Evolutionary conservation across 768 basidiomycete species (phyloP).

Genomic region (Neoboletus magnificus): DNA sequence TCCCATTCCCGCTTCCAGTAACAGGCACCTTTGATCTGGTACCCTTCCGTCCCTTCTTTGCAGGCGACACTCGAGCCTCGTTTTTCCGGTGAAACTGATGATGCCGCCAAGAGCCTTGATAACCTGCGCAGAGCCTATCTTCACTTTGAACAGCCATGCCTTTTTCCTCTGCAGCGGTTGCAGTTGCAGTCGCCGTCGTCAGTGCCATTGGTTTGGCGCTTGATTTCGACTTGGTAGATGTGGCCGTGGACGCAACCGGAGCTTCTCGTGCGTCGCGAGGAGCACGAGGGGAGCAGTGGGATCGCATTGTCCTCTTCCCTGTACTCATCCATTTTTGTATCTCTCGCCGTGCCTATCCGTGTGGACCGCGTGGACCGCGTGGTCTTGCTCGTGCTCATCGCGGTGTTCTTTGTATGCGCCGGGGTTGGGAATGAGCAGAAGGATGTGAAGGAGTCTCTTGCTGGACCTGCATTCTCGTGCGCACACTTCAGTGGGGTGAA

Average conservation of each 20-base stretch:
- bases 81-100: slow-evolving; percentile 34
- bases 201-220: neutral
- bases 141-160: slow-evolving; percentile 16
- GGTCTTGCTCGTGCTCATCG: slow-evolving; percentile 16
- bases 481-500: slow-evolving; percentile 13
- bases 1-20: slow-evolving; percentile 7
- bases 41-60: slow-evolving; percentile 23
- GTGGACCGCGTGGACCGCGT: slow-evolving; percentile 30
- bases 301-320: slow-evolving; percentile 35
- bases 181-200: neutral
- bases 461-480: slow-evolving; percentile 5
- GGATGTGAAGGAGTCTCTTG: slow-evolving; percentile 16
- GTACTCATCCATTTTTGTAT: slow-evolving; percentile 25
- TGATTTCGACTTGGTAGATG: slow-evolving; percentile 9
- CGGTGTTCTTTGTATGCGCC: slow-evolving; percentile 9
- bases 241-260: slow-evolving; percentile 9
- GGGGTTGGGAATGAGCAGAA: slow-evolving; percentile 10
- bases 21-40: slow-evolving; percentile 9
- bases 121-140: slow-evolving; percentile 35
- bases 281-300: slow-evolving; percentile 30
- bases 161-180: slow-evolving; percentile 15
- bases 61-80: slow-evolving; percentile 26
- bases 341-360: slow-evolving; percentile 18
- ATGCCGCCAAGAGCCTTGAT: slow-evolving; percentile 36
- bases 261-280: slow-evolving; percentile 21